Conservation (phyloP, 352 stramenopile genomes). For the Phytophthora agathidicida region DNA sequence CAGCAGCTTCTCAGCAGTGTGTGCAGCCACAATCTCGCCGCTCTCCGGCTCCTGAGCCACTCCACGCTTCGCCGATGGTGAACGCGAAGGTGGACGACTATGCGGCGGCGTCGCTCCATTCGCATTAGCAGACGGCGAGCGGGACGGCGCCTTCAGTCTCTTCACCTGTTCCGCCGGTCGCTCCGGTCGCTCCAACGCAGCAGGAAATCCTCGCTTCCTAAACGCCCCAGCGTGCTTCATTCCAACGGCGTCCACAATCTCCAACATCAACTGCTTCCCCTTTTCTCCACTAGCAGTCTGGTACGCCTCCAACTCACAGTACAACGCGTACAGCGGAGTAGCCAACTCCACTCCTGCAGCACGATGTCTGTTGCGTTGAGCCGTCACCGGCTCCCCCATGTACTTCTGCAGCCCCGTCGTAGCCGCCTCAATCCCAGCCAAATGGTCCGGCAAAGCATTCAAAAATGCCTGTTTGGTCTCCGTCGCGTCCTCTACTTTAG, state of each 20-base stretch:
- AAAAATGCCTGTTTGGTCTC: conserved; percentile 70
- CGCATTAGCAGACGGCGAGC: conserved; percentile 34
- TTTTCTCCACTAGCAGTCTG: conserved; percentile 52
- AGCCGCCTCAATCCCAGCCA: conserved; percentile 61
- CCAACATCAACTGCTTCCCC: conserved; percentile 51
- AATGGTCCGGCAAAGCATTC: conserved; percentile 52
- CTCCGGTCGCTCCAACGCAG: conserved; percentile 36
- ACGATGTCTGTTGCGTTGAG: conserved; percentile 45
- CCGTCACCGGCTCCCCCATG: conserved; percentile 57
- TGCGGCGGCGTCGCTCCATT: conserved; percentile 15
- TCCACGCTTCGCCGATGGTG: conserved; percentile 48
- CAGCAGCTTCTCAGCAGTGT: conserved; percentile 54
- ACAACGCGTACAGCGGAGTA: conserved; percentile 70
- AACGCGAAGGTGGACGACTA: conserved; percentile 49
- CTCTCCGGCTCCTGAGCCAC: conserved; percentile 34
- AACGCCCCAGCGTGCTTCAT: conserved; percentile 21
- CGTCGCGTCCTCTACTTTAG: conserved; percentile 55
- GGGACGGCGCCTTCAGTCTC: conserved; percentile 48
- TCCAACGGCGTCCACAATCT: conserved; percentile 53
- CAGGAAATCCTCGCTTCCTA: conserved; percentile 43
- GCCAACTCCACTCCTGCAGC: conserved; percentile 51
- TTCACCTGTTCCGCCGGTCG: conserved; percentile 26
- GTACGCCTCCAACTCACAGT: conserved; percentile 78
- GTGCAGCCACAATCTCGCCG: conserved; percentile 44
- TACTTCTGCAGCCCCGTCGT: conserved; percentile 66